Conservation (phyloP, 2,329 filamentous ascomycete species). For the Scopulariopsis brevicaulis region DNA sequence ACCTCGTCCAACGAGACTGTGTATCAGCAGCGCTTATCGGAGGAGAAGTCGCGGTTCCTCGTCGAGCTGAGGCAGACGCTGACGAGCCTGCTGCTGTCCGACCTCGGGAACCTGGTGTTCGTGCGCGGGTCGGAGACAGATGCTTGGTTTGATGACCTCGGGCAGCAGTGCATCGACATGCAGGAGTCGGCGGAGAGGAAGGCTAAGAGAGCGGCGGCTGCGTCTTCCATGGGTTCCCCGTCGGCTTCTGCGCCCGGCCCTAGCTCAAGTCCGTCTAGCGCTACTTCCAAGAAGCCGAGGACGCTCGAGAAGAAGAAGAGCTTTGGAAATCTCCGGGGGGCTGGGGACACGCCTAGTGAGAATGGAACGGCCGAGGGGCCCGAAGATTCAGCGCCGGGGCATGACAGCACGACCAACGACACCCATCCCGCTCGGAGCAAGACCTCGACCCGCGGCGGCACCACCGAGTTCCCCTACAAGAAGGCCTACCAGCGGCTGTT, state of each 20-base stretch:
- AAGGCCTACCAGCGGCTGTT: slow-evolving; percentile 71
- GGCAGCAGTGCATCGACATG: slow-evolving; percentile 53
- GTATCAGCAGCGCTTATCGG: slow-evolving; percentile 45
- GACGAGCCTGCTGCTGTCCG: slow-evolving; percentile 76
- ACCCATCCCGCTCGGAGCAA: slow-evolving; percentile 20
- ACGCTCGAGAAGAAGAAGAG: slow-evolving; percentile 56
- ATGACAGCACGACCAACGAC: slow-evolving; percentile 24
- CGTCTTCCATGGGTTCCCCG: slow-evolving; percentile 15
- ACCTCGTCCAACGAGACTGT: slow-evolving; percentile 58
- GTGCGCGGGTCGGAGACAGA: slow-evolving; percentile 89
- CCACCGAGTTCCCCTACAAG: slow-evolving; percentile 62
- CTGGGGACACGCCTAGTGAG: neutral
- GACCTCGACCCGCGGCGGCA: slow-evolving; percentile 6
- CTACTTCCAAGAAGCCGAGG: slow-evolving; percentile 29
- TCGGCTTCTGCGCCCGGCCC: slow-evolving; percentile 11
- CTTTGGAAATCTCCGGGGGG: slow-evolving; percentile 44
- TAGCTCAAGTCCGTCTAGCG: slow-evolving; percentile 24
- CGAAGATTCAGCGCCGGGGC: slow-evolving; percentile 19
- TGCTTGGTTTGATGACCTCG: slow-evolving; percentile 65
- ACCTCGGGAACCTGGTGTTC: slow-evolving; percentile 78
- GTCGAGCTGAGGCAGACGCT: slow-evolving; percentile 67
- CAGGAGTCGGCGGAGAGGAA: slow-evolving; percentile 42
- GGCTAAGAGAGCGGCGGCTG: slow-evolving; percentile 20
- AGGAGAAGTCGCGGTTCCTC: slow-evolving; percentile 71
- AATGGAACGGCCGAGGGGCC: neutral